A percentile compares a stretch with the other conserved stretches of the same genome.
These are phyloP conservation scores for Peniophora sp. DNA, from an alignment of 1,284 basidiomycete genomes.

Conservation along the genomic window DNA sequence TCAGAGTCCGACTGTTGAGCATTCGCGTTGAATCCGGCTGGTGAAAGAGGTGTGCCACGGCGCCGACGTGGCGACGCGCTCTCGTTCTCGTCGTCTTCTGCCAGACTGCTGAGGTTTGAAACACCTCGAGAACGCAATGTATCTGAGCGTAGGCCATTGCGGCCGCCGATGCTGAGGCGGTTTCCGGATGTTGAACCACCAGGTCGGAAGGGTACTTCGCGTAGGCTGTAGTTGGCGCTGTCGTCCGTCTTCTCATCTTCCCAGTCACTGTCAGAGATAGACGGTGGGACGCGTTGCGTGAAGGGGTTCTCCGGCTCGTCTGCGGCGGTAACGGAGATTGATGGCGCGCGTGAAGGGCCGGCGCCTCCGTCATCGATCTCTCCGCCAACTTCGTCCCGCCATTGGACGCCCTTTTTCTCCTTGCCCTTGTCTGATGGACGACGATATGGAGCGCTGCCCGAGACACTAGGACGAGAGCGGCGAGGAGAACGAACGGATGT, in stretches of 20 bases:
- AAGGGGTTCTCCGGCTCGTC: slow-evolving; percentile 15
- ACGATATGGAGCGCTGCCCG: slow-evolving; percentile 43
- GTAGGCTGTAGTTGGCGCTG: slow-evolving; percentile 46
- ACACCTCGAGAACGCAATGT: slow-evolving; percentile 56
- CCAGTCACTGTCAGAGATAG: slow-evolving; percentile 70
- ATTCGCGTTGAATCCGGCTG: slow-evolving; percentile 51
- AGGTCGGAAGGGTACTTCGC: slow-evolving; percentile 27
- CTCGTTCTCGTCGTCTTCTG: slow-evolving; percentile 60
- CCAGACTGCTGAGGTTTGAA: slow-evolving; percentile 52
- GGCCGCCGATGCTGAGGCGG: slow-evolving; percentile 9
- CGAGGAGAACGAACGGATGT: slow-evolving; percentile 16
- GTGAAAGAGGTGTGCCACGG: slow-evolving; percentile 40
- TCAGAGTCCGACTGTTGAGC: slow-evolving; percentile 19
- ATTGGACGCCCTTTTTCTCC: slow-evolving; percentile 75
- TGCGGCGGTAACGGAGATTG: slow-evolving; percentile 23
- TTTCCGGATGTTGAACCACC: slow-evolving; percentile 11
- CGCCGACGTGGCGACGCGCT: slow-evolving; percentile 18
- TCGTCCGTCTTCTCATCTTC: slow-evolving; percentile 81
- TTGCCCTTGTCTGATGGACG: slow-evolving; percentile 54
- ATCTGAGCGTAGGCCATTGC: slow-evolving; percentile 55
- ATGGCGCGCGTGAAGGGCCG: slow-evolving; percentile 26
- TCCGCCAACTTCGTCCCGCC: slow-evolving; percentile 85
- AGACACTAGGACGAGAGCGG: slow-evolving; percentile 61
- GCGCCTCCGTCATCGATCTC: slow-evolving; percentile 64
- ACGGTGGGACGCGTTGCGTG: slow-evolving; percentile 17